A percentile compares a stretch with the other conserved stretches of the same genome.
phyloP scores from a whole-genome alignment of 306 rosid species.

The Lablab purpureus region DNA sequence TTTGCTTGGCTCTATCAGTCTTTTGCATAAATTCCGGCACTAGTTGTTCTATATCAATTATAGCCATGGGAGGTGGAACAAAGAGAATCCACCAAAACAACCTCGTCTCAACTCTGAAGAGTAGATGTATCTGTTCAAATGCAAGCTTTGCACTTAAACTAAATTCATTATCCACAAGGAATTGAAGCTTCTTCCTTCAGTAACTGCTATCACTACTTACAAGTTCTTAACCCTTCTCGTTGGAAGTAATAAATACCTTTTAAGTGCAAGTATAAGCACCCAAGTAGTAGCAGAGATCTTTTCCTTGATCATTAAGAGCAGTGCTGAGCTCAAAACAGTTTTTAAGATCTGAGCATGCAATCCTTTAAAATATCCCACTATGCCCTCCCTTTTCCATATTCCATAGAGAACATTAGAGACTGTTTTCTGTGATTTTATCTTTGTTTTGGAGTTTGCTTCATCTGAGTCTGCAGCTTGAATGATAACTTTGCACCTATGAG shows the following conservation, averaged over 20 bases:
- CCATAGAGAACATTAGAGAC: conserved; percentile 60
- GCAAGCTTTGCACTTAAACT: conserved; percentile 36
- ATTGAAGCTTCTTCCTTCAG: conserved; percentile 43
- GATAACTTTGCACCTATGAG: conserved; percentile 93
- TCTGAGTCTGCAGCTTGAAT: conserved; percentile 89
- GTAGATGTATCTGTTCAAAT: conserved; percentile 19
- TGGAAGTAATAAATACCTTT: conserved; percentile 71
- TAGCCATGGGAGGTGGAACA: conserved; percentile 29
- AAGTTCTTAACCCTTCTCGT: conserved; percentile 55
- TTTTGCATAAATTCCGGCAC: conserved; percentile 24
- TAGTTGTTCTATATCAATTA: conserved; percentile 14
- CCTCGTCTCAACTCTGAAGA: conserved; percentile 18
- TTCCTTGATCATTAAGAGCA: conserved; percentile 99
- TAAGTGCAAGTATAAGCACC: conserved; percentile 86
- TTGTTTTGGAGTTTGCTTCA: conserved; percentile 50
- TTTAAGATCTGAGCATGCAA: conserved; percentile 95
- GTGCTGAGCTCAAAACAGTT: conserved; percentile 94
- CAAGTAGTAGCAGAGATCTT: conserved; percentile 86
- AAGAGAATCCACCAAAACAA: conserved; percentile 37
- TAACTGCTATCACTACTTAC: conserved; percentile 35
- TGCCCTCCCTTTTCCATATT: conserved; percentile 91
- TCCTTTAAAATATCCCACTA: conserved; percentile 89
- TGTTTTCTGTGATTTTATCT: conserved; percentile 60
- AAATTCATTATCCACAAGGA: conserved; percentile 40
- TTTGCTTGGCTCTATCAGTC: conserved; percentile 30